Base-by-base conservation (phyloP, 2,329 filamentous ascomycete genomes). In the Aspergillus sp. region DNA sequence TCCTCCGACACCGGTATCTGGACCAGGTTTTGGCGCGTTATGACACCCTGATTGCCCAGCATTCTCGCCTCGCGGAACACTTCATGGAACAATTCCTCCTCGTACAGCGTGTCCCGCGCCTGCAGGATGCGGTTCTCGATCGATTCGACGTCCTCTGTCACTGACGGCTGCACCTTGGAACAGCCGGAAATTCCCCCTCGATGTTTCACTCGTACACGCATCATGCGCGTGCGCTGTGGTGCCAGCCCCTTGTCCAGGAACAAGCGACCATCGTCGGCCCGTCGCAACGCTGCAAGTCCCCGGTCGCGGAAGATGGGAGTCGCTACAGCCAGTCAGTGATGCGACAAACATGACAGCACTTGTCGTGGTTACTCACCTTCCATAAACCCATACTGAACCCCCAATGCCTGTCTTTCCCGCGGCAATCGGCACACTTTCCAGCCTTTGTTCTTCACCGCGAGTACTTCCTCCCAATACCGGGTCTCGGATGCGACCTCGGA, bases 71-170 rank as follows among this genome's bases (percentile, higher is more conserved):
- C 94, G 16, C 90, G 82, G 48, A 87, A 86, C 54, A 97, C 78
- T 71, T 99, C 94, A 61, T 95, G 86, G 81, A 91, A 96, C 1
- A 99, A 75, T 67, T 99, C 94, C 2, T 86, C 80, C 33, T 83
- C 79, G 22, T 78, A 76, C 4, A 83, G 72, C 2, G 80, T 78
- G 40, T 78, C 75, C 3, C 82, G 81, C 13, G 68, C 70, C 55
- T 69, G 68, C 13, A 67, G 59, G 42, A 68, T 70, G 60, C 68
- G 57, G 70, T 64, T 53, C 64, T 74, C 68, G 13, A 70, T 66
- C 1, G 69, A 61, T 5, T 68, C 62, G 13, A 59, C 56, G 10
- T 61, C 50, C 11, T 61, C 49, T 3, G 52, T 48, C 6, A 60
- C 51, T n/a, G 46, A 56, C 2, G 46, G 55, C 1, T 65, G 52